Percentiles rank a stretch among this genome's conserved stretches.
phyloP scores from a whole-genome alignment of 2,329 filamentous ascomycete genomes.

The Aspergillus pseudoterreus region DNA sequence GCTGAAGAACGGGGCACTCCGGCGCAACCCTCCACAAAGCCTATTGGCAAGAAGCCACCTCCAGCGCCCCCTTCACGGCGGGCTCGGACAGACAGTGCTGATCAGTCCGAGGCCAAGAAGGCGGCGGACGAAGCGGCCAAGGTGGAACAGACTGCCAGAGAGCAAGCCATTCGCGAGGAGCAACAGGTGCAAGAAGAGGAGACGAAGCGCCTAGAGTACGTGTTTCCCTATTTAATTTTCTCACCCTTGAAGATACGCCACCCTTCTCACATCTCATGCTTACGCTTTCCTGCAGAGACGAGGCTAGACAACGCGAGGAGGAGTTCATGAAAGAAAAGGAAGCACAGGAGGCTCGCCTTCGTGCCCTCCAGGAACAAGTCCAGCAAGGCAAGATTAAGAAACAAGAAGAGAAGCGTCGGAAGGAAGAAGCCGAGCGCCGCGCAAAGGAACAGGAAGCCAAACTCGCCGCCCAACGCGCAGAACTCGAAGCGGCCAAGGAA shows the following conservation, averaged over 20 bases:
- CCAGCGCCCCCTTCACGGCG: slow-evolving; percentile 71
- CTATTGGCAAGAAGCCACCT: slow-evolving; percentile 66
- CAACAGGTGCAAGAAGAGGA: slow-evolving; percentile 72
- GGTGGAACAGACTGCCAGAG: slow-evolving; percentile 56
- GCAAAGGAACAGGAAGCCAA: slow-evolving; percentile 84
- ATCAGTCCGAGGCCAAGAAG: slow-evolving; percentile 56
- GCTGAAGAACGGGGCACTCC: slow-evolving; percentile 64
- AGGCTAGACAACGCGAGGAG: slow-evolving; percentile 71
- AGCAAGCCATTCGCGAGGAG: slow-evolving; percentile 57
- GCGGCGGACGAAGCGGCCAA: slow-evolving; percentile 59
- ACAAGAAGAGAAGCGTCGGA: slow-evolving; percentile 89
- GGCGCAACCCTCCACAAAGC: slow-evolving; percentile 49
- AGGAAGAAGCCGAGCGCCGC: slow-evolving; percentile 82
- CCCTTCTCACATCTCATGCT: no score
- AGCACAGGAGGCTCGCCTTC: slow-evolving; percentile 76
- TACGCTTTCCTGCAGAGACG: slow-evolving; percentile 53
- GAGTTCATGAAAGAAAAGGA: slow-evolving; percentile 77
- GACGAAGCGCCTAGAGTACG: slow-evolving; percentile 78
- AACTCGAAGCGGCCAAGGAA: slow-evolving; percentile 87
- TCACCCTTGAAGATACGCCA: background rate
- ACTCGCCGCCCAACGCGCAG: slow-evolving; percentile 78
- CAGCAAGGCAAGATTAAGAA: slow-evolving; percentile 91
- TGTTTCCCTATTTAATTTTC: slow-evolving; percentile 25
- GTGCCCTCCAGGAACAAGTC: slow-evolving; percentile 89
- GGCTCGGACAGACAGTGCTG: slow-evolving; percentile 52